Percentiles rank a stretch among this genome's conserved stretches.
These are phyloP conservation scores for Vigna trinervia DNA, from an alignment of 306 rosid species.

Conservation along the genomic window DNA sequence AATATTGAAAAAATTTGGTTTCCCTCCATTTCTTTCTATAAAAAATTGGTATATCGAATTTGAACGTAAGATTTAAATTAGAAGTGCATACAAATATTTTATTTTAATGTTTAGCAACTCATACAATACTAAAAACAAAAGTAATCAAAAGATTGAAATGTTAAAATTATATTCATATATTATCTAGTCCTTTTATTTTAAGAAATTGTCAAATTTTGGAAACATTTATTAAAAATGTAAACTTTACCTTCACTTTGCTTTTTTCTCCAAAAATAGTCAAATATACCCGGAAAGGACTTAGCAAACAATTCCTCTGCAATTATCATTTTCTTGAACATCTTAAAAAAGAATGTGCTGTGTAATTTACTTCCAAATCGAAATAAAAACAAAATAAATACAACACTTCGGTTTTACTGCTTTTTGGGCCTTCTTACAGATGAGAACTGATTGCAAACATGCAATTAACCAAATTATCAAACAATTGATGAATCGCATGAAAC, in stretches of 20 bases:
- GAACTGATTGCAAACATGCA: slow-evolving; percentile 5
- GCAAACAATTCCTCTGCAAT: neutral
- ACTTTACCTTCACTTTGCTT: too few relatives aligned
- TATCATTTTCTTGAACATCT: slow-evolving; percentile 4
- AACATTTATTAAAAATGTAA: neutral
- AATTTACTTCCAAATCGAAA: neutral
- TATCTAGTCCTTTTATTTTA: neutral
- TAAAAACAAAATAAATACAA: neutral
- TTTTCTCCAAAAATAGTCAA: neutral
- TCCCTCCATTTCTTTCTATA: too few relatives aligned
- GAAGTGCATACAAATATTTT: too few relatives aligned
- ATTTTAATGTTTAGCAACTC: neutral
- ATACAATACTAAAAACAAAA: neutral
- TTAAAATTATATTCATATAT: neutral
- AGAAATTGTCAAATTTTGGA: neutral
- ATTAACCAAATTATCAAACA: neutral
- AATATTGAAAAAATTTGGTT: too few relatives aligned
- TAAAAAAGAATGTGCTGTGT: too few relatives aligned
- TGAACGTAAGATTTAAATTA: too few relatives aligned
- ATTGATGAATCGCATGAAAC: neutral
- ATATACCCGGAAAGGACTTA: neutral
- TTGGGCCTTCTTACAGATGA: neutral
- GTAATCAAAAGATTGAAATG: neutral
- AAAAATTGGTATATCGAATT: too few relatives aligned
- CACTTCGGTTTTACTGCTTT: neutral